Percentiles rank a stretch among this genome's conserved stretches.
Conservation (phyloP, 805 yeast species). For the Gaillardinia entomophila region DNA sequence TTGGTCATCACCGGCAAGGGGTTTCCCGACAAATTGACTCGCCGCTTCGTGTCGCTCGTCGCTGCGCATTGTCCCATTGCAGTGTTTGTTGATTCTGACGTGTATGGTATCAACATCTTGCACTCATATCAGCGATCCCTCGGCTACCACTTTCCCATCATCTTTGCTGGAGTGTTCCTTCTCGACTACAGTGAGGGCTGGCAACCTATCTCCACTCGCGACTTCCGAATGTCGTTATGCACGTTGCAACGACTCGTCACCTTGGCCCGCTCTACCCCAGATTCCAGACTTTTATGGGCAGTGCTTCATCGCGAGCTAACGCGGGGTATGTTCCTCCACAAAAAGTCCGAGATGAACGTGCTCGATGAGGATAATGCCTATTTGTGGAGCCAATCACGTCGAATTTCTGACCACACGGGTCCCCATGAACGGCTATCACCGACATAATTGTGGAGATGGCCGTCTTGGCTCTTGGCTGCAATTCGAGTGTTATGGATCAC, state of each 20-base stretch:
- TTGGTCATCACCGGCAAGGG: conserved; percentile 59
- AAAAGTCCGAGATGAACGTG: conserved; percentile 56
- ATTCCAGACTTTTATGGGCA: no score
- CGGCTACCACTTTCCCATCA: conserved; percentile 6
- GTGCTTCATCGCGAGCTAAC: conserved; percentile 50
- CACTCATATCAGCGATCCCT: conserved; percentile 23
- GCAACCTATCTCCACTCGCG: conserved; percentile 15
- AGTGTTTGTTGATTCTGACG: conserved; percentile 59
- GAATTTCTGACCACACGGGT: no score
- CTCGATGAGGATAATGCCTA: conserved; percentile 14
- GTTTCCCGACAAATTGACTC: conserved; percentile 55
- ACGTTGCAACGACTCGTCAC: conserved; percentile 3
- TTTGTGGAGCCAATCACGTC: no score
- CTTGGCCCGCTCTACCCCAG: not conserved
- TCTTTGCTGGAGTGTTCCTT: conserved; percentile 37
- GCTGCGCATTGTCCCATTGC: conserved; percentile 31
- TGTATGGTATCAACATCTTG: conserved; percentile 54
- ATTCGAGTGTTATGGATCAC: not conserved
- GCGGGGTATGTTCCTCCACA: conserved; percentile 43
- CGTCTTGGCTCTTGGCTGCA: no score
- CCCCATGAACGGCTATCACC: no score
- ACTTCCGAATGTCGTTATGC: conserved; percentile 12
- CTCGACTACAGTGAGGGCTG: conserved; percentile 26
- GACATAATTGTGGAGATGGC: no score
- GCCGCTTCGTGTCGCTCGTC: conserved; percentile 30